Base-by-base conservation (phyloP, 768 basidiomycete genomes). In the Dacryopinax primogenitus region DNA sequence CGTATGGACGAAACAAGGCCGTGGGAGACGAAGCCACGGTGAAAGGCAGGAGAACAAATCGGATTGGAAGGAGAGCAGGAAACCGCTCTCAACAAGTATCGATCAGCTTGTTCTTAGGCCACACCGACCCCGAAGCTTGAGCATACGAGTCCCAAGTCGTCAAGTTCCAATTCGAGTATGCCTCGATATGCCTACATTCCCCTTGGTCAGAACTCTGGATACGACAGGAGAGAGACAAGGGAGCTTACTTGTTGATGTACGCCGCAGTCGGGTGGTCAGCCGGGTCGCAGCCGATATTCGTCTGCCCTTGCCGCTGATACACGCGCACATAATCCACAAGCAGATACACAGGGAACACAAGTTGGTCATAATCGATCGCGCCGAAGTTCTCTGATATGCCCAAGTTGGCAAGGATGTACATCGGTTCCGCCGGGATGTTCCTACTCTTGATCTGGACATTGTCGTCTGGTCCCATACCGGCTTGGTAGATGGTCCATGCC, bases 201-300 rank as follows among this genome's bases (percentile, higher is more conserved):
- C n/a, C n/a, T n/a, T n/a, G n/a, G n/a, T n/a, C n/a, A n/a, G n/a
- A n/a, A n/a, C n/a, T n/a, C n/a, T n/a, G n/a, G n/a, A 21, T 41
- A 30, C 15, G 34, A 21, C 33, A 39, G 33, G 36, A 21, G 9
- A 35, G 69, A 47, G 58, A 35, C 23, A 13, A 44, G 23, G 35
- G n/a, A 44, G 74, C 82, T 63, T 68, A 87, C 83, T 82, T 74
- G 61, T 86, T 77, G 73, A 95, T 97, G 73, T 97, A 97, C 13
- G 80, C 79, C 62, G 81, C 75, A 0, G 95, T 97, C 0, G 95
- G 93, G 73, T 82, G 87, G 45, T 83, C 81, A 47, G 76, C 71
- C 13, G 93, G 93, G 72, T 89, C 86, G 72, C 93, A 97, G 16
- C 93, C 92, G 63, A 91, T 80, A 72, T 92, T 94, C 65, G 83